Evolutionary conservation across 805 yeast species (phyloP), one percentile per base, ranked within the genome.

Genomic region (Wickerhamiella hasegawae): DNA sequence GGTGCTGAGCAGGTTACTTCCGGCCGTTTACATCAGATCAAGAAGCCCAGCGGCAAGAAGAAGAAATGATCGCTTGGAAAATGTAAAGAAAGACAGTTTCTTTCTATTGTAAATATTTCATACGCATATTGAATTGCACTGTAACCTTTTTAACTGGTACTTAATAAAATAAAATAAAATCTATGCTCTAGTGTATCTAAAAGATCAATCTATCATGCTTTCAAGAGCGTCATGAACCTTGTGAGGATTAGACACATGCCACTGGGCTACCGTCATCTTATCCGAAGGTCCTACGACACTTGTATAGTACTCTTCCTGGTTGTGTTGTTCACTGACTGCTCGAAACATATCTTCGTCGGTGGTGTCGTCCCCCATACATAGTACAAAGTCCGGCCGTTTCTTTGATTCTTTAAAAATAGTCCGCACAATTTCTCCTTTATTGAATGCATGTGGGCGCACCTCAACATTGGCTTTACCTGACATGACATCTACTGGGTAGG

Each of bases 291-390:
- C 54, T 15, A 63, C 46, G 12, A 45, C 29, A 4, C 45, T 45
- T 5, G 48, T 28, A 36, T 38, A 43, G 17, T 43, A 34, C 9
- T 48, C 45, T 18, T 55, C 50, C n/a, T 49, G 46, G 2, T 52
- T 48, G 47, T 77, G 83, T 45, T 81, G 71, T 2, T 60, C 63
- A 38, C 74, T 70, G 47, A 90, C 62, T 19, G 87, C 76, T 40
- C 63, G 66, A 56, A 90, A 90, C 99, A 90, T 90, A 51, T 90
- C 98, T 56, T 90, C 99, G 56, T 90, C 99, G 0, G 99, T 90
- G 28, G 76, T 67, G 55, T 90, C 99, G 56, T 90, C 99, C 34
- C 99, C 99, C 30, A 83, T 58, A 59, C 97, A 90, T 36, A 87
- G 57, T 28, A 80, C 71, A 51, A 90, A 87, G 48, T 82, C 94